Evolutionary conservation across 176 grass and related monocot genomes (phyloP).

Genomic region (Thinopyrum elongatum): DNA sequence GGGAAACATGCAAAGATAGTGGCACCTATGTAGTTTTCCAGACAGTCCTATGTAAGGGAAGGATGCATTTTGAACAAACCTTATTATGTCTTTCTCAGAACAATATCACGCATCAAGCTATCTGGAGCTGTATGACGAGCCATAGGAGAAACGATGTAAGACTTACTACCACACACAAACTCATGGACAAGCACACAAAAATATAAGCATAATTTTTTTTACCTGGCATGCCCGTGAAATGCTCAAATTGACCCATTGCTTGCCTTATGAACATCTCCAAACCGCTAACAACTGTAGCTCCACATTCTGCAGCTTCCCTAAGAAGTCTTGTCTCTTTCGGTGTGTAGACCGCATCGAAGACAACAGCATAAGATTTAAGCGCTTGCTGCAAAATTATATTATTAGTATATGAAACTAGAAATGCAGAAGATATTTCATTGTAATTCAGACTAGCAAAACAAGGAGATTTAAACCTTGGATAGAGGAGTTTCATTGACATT

Average conservation of each 20-base stretch:
- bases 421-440: not conserved
- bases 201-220: not conserved
- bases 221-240: conserved; percentile 85
- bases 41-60: conserved; percentile 8
- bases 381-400: conserved; percentile 67
- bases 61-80: conserved; percentile 41
- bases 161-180: conserved; percentile 15
- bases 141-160: conserved; percentile 48
- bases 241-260: conserved; percentile 89
- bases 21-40: not conserved
- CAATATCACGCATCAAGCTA: conserved; percentile 80
- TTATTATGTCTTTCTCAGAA: conserved; percentile 56
- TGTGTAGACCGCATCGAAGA: conserved; percentile 95
- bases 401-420: not conserved
- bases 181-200: not conserved
- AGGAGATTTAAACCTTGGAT: conserved; percentile 58
- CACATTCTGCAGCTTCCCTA: conserved; percentile 74
- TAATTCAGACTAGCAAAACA: not conserved
- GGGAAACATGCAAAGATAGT: not conserved
- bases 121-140: conserved; percentile 60
- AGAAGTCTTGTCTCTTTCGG: conserved; percentile 95
- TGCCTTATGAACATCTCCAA: conserved; percentile 99
- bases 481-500: conserved; percentile 89
- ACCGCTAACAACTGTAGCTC: conserved; percentile 83
- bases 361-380: conserved; percentile 73